Evolutionary conservation across 352 stramenopile genomes (phyloP), one percentile per base, ranked within the genome.

Genomic region (Globisporangium okanoganense): DNA sequence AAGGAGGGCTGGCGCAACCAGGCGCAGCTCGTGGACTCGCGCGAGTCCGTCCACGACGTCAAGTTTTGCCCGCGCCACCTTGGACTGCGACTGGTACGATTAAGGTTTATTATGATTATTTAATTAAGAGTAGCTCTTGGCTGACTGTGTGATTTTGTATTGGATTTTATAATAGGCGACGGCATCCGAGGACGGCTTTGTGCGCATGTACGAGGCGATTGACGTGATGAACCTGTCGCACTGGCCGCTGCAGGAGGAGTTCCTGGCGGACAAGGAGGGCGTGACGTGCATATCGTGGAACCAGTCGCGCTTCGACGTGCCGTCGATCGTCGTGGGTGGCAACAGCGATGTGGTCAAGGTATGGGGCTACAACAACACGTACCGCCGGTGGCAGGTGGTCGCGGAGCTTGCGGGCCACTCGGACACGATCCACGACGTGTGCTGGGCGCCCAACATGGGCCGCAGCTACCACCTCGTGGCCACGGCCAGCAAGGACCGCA

Each of bases 361-460:
- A 13, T 98, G 92, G 85, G 82, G 90, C 36, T 98, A 97, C 72
- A 95, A 90, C 67, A 91, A 97, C 66, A 70, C 72, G 55, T 85
- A 87, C 61, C 78, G 88, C 35, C 78, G 79, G 49, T 98, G 94
- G 92, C 73, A 97, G 49, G 71, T 94, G 44, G 73, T 92, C 7
- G 79, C 84, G 0, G 81, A 94, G 70, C 78, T 98, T 2, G 70
- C 75, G 35, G 89, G 86, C 41, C 92, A 98, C 55, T 73, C 76
- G 27, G 82, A 95, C 56, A 82, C 88, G 50, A 96, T 99, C 51
- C 83, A 98, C 69, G 95, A 98, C 77, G 95, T 99, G 35, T 90
- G 86, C 58, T 99, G 96, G 96, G 95, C 97, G 38, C 94, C 96
- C 8, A 98, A 98, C 77, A 96, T 99, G 67, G 96, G 95, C 8